Evolutionary conservation across 2,329 filamentous ascomycete species (phyloP), one percentile per base, ranked within the genome.

Genomic region (Ampelomyces quisqualis): DNA sequence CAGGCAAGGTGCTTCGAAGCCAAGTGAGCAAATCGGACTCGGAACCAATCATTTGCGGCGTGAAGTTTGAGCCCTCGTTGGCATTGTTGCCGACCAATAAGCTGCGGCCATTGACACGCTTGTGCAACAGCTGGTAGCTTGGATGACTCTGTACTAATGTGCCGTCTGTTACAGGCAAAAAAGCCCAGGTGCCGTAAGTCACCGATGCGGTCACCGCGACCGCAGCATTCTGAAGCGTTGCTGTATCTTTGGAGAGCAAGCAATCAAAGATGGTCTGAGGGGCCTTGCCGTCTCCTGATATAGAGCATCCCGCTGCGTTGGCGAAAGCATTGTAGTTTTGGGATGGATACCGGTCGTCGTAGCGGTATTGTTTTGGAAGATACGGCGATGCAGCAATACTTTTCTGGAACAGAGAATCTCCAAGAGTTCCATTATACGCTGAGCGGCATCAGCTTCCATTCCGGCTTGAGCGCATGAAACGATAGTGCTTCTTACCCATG

Each of bases 351-450:
- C 62, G 65, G 14, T 72, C 74, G 36, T 73, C 67, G 51, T 74
- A 78, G n/a, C 63, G 66, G 55, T 78, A 79, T 48, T 79, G 75
- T 41, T 75, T 74, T 0, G 78, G 77, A 10, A 79, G 68, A 49
- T 77, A 82, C 2, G 79, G 78, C n/a, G 70, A 73, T 2, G 70
- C 67, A 4, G 73, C 38, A 20, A 57, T 59, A 9, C 43, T 67
- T 41, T 69, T 68, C 5, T 36, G 41, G 45, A 70, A 71, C 0
- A 70, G 49, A 2, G 62, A 60, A 8, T 54, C 55, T 7, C 66
- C 67, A 9, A 57, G 38, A 6, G 49, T 47, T 2, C 64, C 63
- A 3, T 62, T 61, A 26, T 63, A 61, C 10, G 65, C 57, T 35
- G 65, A 65, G 19, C 53, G 45, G 13, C 60, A 65, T 11, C 69